phyloP scores from a whole-genome alignment of 352 stramenopile species.

The Globisporangium spiculum region DNA sequence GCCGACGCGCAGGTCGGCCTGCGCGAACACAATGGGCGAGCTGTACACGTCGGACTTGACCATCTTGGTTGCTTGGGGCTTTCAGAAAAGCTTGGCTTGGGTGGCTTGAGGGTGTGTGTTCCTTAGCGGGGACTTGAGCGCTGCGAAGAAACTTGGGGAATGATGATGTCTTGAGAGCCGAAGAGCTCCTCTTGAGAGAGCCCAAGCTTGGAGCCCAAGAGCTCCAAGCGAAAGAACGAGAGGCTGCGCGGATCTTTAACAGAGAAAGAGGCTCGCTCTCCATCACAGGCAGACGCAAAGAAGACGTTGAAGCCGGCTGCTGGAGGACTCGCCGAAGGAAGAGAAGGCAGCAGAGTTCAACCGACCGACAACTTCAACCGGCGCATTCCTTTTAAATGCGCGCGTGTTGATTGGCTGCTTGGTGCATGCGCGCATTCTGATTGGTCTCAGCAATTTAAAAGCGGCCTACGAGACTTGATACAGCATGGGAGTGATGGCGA shows the following conservation, averaged over 20 bases:
- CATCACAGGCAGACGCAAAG: background rate
- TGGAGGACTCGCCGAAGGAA: background rate
- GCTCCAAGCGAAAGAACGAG: background rate
- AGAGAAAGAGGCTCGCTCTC: background rate
- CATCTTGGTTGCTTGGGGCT: slow-evolving; percentile 30
- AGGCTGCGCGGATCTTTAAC: background rate
- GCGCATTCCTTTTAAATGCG: slow-evolving; percentile 27
- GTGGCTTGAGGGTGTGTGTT: slow-evolving; percentile 6
- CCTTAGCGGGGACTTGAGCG: slow-evolving; percentile 25
- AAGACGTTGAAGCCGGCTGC: background rate
- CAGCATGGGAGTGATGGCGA: background rate
- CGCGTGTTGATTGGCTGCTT: slow-evolving; percentile 18
- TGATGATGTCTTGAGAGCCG: slow-evolving; percentile 17
- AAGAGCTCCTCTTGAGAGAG: background rate
- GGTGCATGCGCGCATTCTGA: background rate
- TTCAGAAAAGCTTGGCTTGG: background rate
- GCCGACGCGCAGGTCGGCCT: slow-evolving; percentile 69
- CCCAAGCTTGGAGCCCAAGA: background rate
- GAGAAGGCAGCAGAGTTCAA: background rate
- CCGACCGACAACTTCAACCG: slow-evolving; percentile 31
- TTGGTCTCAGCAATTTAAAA: background rate
- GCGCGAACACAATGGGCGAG: slow-evolving; percentile 66
- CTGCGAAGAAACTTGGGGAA: slow-evolving; percentile 49
- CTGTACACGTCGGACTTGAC: slow-evolving; percentile 79
- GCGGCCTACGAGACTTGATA: background rate